Evolutionary conservation across 805 yeast species (phyloP).

Genomic region (Ogataea methanolica): DNA sequence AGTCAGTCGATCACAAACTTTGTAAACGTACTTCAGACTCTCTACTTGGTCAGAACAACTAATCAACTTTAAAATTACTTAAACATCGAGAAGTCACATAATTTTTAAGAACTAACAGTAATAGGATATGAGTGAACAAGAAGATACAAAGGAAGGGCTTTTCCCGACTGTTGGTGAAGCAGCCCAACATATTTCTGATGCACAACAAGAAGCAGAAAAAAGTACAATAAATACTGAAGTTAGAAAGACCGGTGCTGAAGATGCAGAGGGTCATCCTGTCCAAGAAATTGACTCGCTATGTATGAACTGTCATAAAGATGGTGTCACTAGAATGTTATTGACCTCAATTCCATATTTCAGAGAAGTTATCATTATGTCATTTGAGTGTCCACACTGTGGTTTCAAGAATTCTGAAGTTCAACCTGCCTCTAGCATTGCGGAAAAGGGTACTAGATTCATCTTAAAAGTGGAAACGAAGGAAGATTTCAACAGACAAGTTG

Average conservation of each 20-base stretch:
- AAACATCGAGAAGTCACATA: conserved; percentile 27
- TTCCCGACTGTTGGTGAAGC: conserved; percentile 60
- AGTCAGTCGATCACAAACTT: too few species aligned
- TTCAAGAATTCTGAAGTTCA: conserved; percentile 89
- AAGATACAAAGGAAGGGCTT: conserved; percentile 34
- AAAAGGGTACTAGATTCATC: conserved; percentile 73
- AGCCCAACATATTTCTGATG: conserved; percentile 42
- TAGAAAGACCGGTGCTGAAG: conserved; percentile 69
- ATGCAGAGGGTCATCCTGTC: conserved; percentile 87
- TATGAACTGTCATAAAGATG: conserved; percentile 89
- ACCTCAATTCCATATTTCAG: conserved; percentile 90
- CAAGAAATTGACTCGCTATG: conserved; percentile 94
- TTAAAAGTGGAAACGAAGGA: conserved; percentile 61
- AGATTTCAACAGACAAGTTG: conserved; percentile 86
- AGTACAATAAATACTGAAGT: conserved; percentile 37
- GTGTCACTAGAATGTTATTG: conserved; percentile 75
- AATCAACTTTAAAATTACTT: conserved; percentile 4
- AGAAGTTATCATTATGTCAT: conserved; percentile 90
- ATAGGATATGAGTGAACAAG: conserved; percentile 5
- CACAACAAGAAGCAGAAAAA: conserved; percentile 14
- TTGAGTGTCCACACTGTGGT: conserved; percentile 93
- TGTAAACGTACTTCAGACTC: too few species aligned
- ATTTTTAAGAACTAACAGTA: conserved; percentile 6
- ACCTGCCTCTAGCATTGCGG: conserved; percentile 91
- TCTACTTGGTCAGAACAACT: too few species aligned